Percentiles rank a stretch among this genome's conserved stretches.
Evolutionary conservation across 495 filamentous ascomycete species (phyloP).

Genomic region (Penicillium daleae): DNA sequence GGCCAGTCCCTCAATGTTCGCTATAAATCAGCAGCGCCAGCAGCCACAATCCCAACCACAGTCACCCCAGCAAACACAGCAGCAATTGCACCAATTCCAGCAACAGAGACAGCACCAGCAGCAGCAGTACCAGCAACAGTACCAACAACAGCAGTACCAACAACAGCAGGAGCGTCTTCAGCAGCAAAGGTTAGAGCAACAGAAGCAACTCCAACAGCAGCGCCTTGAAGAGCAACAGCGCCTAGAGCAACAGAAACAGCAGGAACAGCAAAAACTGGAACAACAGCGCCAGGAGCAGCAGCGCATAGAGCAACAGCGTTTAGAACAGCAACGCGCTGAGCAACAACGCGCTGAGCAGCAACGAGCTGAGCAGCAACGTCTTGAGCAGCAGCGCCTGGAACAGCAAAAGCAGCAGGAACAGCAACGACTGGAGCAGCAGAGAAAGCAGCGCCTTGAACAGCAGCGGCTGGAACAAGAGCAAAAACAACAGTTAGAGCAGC

Average conservation of each 20-base stretch:
- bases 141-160: conserved; percentile 23
- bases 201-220: conserved; percentile 22
- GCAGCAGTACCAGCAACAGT: conserved; percentile 28
- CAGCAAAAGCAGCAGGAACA: conserved; percentile 20
- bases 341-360: conserved; percentile 10
- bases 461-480: conserved; percentile 12
- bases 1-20: conserved; percentile 35
- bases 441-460: conserved; percentile 1
- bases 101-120: conserved; percentile 34
- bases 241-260: conserved; percentile 26
- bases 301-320: conserved; percentile 23
- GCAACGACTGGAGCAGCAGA: conserved; percentile 23
- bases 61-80: conserved; percentile 38
- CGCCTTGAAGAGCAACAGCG: conserved; percentile 29
- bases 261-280: conserved; percentile 23
- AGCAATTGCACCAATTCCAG: conserved; percentile 33
- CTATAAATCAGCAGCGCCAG: conserved; percentile 35
- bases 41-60: conserved; percentile 36
- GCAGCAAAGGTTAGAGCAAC: conserved; percentile 23
- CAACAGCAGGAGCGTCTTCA: conserved; percentile 28
- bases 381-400: conserved; percentile 22
- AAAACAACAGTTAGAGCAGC: conserved; percentile 23
- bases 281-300: too few relatives aligned
- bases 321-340: conserved; percentile 19
- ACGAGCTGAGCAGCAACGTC: conserved; percentile 25